Evolutionary conservation across 768 basidiomycete genomes (phyloP).

Genomic region (Terana coerulea): DNA sequence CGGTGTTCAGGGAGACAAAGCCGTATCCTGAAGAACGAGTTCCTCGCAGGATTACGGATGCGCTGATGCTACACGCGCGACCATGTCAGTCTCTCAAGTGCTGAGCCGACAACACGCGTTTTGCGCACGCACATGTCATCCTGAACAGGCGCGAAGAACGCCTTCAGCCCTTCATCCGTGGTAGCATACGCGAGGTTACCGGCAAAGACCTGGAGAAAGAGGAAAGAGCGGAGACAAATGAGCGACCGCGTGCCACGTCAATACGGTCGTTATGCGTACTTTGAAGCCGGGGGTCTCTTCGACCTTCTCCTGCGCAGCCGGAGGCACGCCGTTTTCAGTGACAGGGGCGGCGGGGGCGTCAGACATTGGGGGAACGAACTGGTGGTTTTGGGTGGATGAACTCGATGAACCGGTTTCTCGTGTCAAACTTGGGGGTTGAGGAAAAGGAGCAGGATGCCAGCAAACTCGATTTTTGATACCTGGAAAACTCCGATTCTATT

Average conservation of each 20-base stretch:
- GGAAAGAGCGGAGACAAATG: slow-evolving; percentile 9
- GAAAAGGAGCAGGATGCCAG: slow-evolving; percentile 41
- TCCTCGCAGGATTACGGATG: slow-evolving; percentile 84
- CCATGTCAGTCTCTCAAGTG: slow-evolving; percentile 10
- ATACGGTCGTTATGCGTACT: slow-evolving; percentile 36
- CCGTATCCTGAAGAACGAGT: slow-evolving; percentile 88
- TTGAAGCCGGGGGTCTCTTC: slow-evolving; percentile 81
- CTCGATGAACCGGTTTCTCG: slow-evolving; percentile 83
- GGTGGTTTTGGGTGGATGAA: slow-evolving; percentile 54
- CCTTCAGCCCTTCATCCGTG: slow-evolving; percentile 91
- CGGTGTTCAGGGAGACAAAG: slow-evolving; percentile 79
- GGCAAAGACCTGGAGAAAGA: slow-evolving; percentile 70
- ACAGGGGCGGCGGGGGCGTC: slow-evolving; percentile 86
- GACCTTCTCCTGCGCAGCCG: slow-evolving; percentile 65
- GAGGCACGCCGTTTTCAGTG: slow-evolving; percentile 81
- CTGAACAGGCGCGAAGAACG: slow-evolving; percentile 87
- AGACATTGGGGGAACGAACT: slow-evolving; percentile 73
- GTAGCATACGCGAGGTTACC: slow-evolving; percentile 95
- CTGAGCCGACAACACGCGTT: slow-evolving; percentile 20
- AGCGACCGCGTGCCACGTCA: slow-evolving; percentile 24
- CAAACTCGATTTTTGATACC: slow-evolving; percentile 27
- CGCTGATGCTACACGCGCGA: slow-evolving; percentile 56
- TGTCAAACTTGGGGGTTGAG: slow-evolving; percentile 81
- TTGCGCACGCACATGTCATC: slow-evolving; percentile 75
- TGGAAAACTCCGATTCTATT: slow-evolving; percentile 30